These are phyloP conservation scores for Hypoxylon crocopeplum DNA, from an alignment of 495 filamentous ascomycete genomes.

Conservation along the genomic window DNA sequence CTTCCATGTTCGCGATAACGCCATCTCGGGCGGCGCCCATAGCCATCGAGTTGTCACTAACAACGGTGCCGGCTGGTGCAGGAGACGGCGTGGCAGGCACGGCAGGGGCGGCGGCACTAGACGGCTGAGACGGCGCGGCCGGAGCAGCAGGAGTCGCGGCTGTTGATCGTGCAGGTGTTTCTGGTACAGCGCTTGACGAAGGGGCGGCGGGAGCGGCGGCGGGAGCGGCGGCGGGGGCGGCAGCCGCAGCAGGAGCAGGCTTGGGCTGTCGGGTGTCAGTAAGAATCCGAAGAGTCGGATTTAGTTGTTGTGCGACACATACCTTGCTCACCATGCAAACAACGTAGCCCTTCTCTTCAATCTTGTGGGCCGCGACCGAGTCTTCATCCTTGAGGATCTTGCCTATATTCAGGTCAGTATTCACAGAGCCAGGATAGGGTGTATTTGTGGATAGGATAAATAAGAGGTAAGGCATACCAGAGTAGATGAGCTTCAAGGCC, in stretches of 20 bases:
- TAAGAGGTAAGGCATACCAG: conserved; percentile 65
- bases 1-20: conserved; percentile 94
- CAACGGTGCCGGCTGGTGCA: conserved; percentile 45
- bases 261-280: conserved; percentile 64
- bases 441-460: not conserved
- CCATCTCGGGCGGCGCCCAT: conserved; percentile 81
- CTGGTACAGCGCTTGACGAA: conserved; percentile 62
- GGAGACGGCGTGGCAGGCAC: conserved; percentile 74
- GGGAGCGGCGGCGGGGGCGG: conserved; percentile 57
- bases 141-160: conserved; percentile 65
- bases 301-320: conserved; percentile 29
- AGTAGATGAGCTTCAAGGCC: conserved; percentile 94
- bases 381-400: conserved; percentile 98
- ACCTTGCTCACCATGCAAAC: conserved; percentile 98
- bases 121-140: conserved; percentile 60
- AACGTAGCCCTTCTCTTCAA: conserved; percentile 98
- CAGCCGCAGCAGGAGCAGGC: conserved; percentile 60
- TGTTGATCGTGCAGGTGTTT: conserved; percentile 74
- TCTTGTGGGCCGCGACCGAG: conserved; percentile 92
- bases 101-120: conserved; percentile 60
- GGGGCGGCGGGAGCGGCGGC: conserved; percentile 57
- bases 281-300: conserved; percentile 2
- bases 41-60: conserved; percentile 76
- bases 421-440: not conserved
- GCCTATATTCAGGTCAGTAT: conserved; percentile 59